Base-by-base conservation (phyloP, 306 rosid genomes). In the Comarum palustre region DNA sequence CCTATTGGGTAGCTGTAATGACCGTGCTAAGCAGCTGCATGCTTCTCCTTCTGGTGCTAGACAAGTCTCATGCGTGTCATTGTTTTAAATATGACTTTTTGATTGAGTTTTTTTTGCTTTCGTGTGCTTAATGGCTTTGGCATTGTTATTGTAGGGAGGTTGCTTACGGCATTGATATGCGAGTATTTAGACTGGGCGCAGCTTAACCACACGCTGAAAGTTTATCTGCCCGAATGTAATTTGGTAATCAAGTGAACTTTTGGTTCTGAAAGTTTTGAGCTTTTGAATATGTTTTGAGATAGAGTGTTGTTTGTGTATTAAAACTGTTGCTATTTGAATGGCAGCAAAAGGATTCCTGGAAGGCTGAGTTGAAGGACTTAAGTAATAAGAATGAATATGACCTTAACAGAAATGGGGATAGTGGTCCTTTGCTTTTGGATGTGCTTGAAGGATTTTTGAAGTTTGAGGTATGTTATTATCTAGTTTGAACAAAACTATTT, bases 151-250 rank as follows among this genome's bases (percentile, higher is more conserved):
- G 87, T 92, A 95, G 99, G 99, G 60, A 87, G 97, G 80, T 88
- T 95, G 60, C 92, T 95, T 51, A 92, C 97, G 59, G 91, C 99
- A 16, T 74, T 95, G 73, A 68, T 95, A 72, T 92, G 99, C 22
- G 99, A 95, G 80, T 95, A 95, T 84, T 80, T 95, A 32, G 97
- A 95, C 83, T 95, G 99, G 97, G 96, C 99, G 3, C 99, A 94
- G 72, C 88, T 94, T 66, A 94, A 76, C 78, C 99, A 94, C 82
- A 88, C 99, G 0, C 80, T 95, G 0, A 95, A 95, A 82, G 99
- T 95, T 62, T 95, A 95, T 82, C 89, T 86, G 66, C 99, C 99
- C 0, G 99, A 95, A 80, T 95, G 97, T 81, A 95, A 95, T 84
- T 82, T 95, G 97, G 99, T 95, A 92, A 86, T 84, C 59, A 54